Evolutionary conservation across 148 eudicot species (phyloP).

Genomic region (Salicornia ramosissima): DNA sequence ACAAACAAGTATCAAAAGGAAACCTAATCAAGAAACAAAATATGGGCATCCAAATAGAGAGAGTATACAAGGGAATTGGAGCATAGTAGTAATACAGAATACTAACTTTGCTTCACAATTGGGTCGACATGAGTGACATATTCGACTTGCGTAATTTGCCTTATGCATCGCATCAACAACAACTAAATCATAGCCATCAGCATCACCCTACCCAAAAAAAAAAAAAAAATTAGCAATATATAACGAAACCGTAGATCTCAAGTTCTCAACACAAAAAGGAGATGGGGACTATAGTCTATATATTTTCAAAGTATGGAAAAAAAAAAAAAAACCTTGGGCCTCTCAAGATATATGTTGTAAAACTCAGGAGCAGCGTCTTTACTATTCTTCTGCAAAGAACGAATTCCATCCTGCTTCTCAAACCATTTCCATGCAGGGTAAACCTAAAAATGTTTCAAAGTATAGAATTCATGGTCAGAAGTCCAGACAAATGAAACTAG

Average conservation of each 20-base stretch:
- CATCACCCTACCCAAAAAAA: slow-evolving; percentile 70
- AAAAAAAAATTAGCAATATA: slow-evolving; percentile 6
- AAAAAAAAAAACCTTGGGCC: slow-evolving; percentile 74
- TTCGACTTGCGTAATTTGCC: slow-evolving; percentile 97
- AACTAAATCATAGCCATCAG: slow-evolving; percentile 95
- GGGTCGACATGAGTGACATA: slow-evolving; percentile 95
- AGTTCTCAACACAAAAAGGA: not conserved
- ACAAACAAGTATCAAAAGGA: not conserved
- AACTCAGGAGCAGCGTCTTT: slow-evolving; percentile 95
- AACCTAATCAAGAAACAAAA: slow-evolving; percentile 4
- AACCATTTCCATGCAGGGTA: slow-evolving; percentile 99
- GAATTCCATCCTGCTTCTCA: slow-evolving; percentile 97
- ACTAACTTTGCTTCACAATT: slow-evolving; percentile 99
- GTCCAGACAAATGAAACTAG: not conserved
- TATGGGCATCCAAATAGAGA: not conserved
- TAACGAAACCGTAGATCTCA: not conserved
- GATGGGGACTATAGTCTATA: not conserved
- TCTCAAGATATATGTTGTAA: slow-evolving; percentile 92
- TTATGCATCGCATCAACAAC: slow-evolving; percentile 99
- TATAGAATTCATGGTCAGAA: not conserved
- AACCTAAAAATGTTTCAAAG: slow-evolving; percentile 42
- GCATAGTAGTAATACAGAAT: slow-evolving; percentile 6
- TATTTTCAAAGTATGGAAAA: not conserved
- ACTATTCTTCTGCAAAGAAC: slow-evolving; percentile 80
- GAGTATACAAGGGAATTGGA: not conserved